phyloP scores from a whole-genome alignment of 2,329 filamentous ascomycete genomes.

The Diplodia seriata region DNA sequence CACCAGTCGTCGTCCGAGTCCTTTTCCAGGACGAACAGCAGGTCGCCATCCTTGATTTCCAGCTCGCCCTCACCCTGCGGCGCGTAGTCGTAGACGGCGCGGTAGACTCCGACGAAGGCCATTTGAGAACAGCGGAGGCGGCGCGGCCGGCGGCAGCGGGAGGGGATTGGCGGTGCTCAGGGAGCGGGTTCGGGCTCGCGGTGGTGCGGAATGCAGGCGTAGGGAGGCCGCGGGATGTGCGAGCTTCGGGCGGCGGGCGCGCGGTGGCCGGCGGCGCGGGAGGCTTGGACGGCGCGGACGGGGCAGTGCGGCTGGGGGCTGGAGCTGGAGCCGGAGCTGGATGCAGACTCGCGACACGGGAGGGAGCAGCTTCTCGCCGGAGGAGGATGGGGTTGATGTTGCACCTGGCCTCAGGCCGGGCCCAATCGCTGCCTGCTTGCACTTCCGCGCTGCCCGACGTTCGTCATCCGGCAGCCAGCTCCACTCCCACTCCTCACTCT shows the following conservation, averaged over 20 bases:
- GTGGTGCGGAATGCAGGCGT: conserved; percentile 17
- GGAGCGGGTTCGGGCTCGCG: neutral
- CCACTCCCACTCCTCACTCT: neutral
- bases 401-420: neutral
- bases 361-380: conserved; percentile 43
- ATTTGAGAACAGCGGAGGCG: conserved; percentile 55
- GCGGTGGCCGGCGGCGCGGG: conserved; percentile 22
- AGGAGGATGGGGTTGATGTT: conserved; percentile 11
- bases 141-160: neutral
- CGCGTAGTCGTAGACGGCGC: conserved; percentile 89
- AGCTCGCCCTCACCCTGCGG: conserved; percentile 88
- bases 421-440: conserved; percentile 8
- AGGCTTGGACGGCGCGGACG: conserved; percentile 18
- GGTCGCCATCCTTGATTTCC: conserved; percentile 81
- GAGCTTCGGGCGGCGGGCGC: conserved; percentile 12
- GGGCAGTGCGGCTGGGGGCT: conserved; percentile 63
- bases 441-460: conserved; percentile 10
- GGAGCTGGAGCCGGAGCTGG: conserved; percentile 68
- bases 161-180: neutral
- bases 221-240: conserved; percentile 26
- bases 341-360: conserved; percentile 63
- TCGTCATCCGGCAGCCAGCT: conserved; percentile 25
- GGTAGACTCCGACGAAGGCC: conserved; percentile 92
- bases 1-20: conserved; percentile 82
- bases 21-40: conserved; percentile 89